phyloP scores from a whole-genome alignment of 805 yeast genomes.

The Ogataea salicorniae region DNA sequence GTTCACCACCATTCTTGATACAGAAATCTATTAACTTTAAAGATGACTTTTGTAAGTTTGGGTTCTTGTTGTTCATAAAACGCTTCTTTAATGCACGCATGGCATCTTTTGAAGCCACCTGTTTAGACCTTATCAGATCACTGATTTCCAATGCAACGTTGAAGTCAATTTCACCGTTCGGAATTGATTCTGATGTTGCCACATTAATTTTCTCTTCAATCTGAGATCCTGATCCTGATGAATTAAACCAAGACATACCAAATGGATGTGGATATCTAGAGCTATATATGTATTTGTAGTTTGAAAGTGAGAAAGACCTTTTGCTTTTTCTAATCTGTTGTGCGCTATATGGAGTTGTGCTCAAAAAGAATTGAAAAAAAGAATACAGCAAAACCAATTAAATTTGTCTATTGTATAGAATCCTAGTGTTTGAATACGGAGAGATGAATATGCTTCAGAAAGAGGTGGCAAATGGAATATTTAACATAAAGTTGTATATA shows the following conservation, averaged over 20 bases:
- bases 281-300: background rate
- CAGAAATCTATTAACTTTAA: constrained; percentile 79
- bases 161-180: constrained; percentile 83
- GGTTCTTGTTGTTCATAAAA: constrained; percentile 54
- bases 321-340: too few species aligned
- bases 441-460: too few species aligned
- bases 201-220: constrained; percentile 61
- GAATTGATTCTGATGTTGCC: constrained; percentile 87
- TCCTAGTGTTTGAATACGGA: too few species aligned
- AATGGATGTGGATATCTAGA: background rate
- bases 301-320: background rate
- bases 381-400: too few species aligned
- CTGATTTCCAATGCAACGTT: constrained; percentile 73
- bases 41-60: constrained; percentile 72
- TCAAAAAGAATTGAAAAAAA: too few species aligned
- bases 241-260: constrained; percentile 52
- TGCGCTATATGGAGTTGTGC: too few species aligned
- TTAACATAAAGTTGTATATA: too few species aligned
- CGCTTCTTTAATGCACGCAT: constrained; percentile 81
- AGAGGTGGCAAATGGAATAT: too few species aligned
- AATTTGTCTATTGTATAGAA: too few species aligned
- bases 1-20: constrained; percentile 88
- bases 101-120: constrained; percentile 72
- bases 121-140: constrained; percentile 78
- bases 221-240: constrained; percentile 28